Evolutionary conservation across 2,329 filamentous ascomycete species (phyloP).

Genomic region (Byssothecium circinans): DNA sequence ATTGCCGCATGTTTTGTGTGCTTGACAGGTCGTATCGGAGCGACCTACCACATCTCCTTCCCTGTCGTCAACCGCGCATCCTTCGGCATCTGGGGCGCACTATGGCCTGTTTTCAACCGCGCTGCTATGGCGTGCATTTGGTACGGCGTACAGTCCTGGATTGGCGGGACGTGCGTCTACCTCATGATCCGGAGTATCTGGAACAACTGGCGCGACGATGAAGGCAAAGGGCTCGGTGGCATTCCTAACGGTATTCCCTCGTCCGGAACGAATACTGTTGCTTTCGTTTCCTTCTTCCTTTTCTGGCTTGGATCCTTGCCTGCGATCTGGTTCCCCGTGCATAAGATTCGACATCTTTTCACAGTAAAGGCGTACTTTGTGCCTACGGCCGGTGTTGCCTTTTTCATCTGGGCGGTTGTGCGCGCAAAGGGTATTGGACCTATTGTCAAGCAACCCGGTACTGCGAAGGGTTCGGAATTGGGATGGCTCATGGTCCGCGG

Average conservation of each 20-base stretch:
- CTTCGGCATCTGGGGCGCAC: conserved; percentile 85
- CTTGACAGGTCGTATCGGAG: conserved; percentile 79
- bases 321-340: conserved; percentile 86
- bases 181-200: conserved; percentile 88
- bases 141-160: conserved; percentile 85
- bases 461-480: conserved; percentile 65
- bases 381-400: conserved; percentile 78
- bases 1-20: conserved; percentile 72
- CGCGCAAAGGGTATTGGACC: conserved; percentile 81
- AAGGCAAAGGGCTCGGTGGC: conserved; percentile 32
- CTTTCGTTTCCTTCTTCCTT: conserved; percentile 81
- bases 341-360: conserved; percentile 86
- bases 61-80: conserved; percentile 76
- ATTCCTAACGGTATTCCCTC: conserved; percentile 69
- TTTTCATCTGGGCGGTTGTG: conserved; percentile 84
- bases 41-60: conserved; percentile 86
- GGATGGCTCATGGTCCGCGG: conserved; percentile 83
- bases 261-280: conserved; percentile 72
- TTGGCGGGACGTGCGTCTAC: conserved; percentile 78
- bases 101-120: conserved; percentile 88
- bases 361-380: conserved; percentile 87
- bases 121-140: conserved; percentile 86
- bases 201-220: conserved; percentile 61
- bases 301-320: conserved; percentile 83
- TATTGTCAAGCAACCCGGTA: conserved; percentile 70